Evolutionary conservation across 2,329 filamentous ascomycete species (phyloP).

Genomic region (Xylaria sp.): DNA sequence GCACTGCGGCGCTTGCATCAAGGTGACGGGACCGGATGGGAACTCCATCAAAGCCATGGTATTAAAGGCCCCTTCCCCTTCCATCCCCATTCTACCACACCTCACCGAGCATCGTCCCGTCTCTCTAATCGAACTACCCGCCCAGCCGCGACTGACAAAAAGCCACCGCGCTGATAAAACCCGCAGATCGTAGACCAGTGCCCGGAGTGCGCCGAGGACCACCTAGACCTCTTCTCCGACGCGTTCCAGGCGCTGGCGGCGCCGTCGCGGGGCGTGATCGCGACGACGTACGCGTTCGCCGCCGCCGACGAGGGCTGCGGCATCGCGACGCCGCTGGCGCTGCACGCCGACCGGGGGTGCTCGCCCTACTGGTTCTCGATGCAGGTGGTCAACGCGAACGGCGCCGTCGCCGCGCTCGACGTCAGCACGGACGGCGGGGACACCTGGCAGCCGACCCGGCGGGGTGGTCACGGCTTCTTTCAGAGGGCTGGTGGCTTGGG

Average conservation of each 20-base stretch:
- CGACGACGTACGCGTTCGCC: slow-evolving; percentile 45
- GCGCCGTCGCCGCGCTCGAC: slow-evolving; percentile 58
- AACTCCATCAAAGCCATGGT: slow-evolving; percentile 67
- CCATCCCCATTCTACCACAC: not conserved
- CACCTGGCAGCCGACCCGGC: slow-evolving; percentile 59
- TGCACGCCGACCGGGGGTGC: slow-evolving; percentile 49
- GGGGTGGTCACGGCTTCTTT: slow-evolving; percentile 64
- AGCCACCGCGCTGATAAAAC: no score
- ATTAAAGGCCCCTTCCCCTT: slow-evolving; percentile 27
- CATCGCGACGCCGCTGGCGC: slow-evolving; percentile 45
- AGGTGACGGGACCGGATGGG: slow-evolving; percentile 59
- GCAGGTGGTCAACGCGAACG: slow-evolving; percentile 67
- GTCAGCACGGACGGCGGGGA: slow-evolving; percentile 62
- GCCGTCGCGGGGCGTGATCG: slow-evolving; percentile 41
- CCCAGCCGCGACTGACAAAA: not conserved
- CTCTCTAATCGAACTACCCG: no score
- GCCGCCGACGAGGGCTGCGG: no score
- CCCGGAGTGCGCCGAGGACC: slow-evolving; percentile 43
- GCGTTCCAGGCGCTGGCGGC: slow-evolving; percentile 44
- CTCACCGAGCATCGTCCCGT: no score
- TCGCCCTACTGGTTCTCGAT: slow-evolving; percentile 52
- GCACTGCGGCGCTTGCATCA: slow-evolving; percentile 64
- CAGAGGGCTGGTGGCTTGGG: slow-evolving; percentile 60
- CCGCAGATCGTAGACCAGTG: slow-evolving; percentile 49
- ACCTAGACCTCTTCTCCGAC: slow-evolving; percentile 50